Evolutionary conservation across 768 basidiomycete species (phyloP), one percentile per base, ranked within the genome.

Genomic region (Lentinula aciculospora): DNA sequence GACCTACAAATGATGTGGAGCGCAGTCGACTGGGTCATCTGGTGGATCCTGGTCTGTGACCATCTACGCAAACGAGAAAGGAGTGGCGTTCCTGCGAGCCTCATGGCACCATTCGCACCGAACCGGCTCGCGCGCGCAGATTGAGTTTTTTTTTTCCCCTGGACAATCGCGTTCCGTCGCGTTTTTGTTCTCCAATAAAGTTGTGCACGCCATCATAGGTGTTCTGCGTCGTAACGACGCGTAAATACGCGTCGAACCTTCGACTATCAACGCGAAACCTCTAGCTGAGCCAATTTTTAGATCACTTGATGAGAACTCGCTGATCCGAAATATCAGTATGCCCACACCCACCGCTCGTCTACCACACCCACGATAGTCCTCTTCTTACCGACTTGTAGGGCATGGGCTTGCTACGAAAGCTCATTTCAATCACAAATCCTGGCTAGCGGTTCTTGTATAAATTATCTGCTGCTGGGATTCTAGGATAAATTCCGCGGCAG

Each of bases 171-270:
- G 51, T 39, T 19, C 36, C 49, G n/a, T 34, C 49, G 49, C 46
- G 46, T 48, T 27, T 15, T 50, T 36, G 49, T 50, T 21, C 36
- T 53, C 51, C 4, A 40, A 40, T 17, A n/a, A n/a, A n/a, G n/a
- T n/a, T n/a, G n/a, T n/a, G n/a, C n/a, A 3, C 36, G 13, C 32
- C 36, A 13, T 25, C 25, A 17, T 19, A 53, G 25, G 17, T 21
- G 25, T 53, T 39, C 36, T 53, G 4, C 51, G 40, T 45, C 39
- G 40, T 56, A 56, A 42, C 31, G 42, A 45, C 54, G 42, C 54
- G 54, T 56, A 44, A 56, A 45, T 28, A 56, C 54, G 54, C 54
- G 54, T 56, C 54, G 37, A 54, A 54, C 3, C 42, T 21, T 36
- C n/a, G 23, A 9, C 34, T 17, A 54, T 36, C 36, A 37, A 54